phyloP scores from a whole-genome alignment of 352 stramenopile species.

The Pythium rishiriense region DNA sequence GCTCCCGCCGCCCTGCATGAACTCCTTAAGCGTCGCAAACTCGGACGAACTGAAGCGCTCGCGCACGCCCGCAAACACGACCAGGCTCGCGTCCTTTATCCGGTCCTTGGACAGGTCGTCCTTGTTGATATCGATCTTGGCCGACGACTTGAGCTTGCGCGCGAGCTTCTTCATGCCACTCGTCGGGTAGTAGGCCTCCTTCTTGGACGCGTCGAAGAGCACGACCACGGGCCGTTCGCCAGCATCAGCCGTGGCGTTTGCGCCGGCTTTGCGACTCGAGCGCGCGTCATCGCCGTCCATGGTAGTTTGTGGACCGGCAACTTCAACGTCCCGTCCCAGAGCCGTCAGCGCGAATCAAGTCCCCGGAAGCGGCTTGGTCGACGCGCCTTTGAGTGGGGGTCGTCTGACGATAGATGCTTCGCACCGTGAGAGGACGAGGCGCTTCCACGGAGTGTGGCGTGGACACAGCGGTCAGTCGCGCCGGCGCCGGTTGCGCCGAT shows the following conservation, averaged over 20 bases:
- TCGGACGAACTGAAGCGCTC: constrained; percentile 89
- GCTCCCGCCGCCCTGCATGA: constrained; percentile 85
- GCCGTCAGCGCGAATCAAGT: background rate
- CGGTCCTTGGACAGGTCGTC: constrained; percentile 88
- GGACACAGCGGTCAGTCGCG: background rate
- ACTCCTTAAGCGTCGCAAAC: constrained; percentile 89
- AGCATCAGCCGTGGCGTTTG: background rate
- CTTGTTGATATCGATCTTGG: constrained; percentile 95
- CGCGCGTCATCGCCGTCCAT: constrained; percentile 27
- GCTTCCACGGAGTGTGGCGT: background rate
- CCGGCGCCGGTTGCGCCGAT: background rate
- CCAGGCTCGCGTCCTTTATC: constrained; percentile 84
- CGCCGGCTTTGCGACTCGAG: constrained; percentile 19
- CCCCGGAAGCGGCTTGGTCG: background rate
- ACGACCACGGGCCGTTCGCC: constrained; percentile 34
- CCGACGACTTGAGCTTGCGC: constrained; percentile 83
- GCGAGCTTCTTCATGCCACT: constrained; percentile 94
- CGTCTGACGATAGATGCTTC: too few species aligned
- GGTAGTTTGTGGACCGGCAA: background rate
- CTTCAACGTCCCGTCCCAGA: constrained; percentile 6
- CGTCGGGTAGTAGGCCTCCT: constrained; percentile 91
- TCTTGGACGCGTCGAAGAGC: constrained; percentile 94
- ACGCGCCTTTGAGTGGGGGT: too few species aligned
- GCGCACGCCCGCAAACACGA: constrained; percentile 90
- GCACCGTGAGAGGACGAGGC: too few species aligned